Evolutionary conservation across 768 basidiomycete genomes (phyloP), one percentile per base, ranked within the genome.

Genomic region (Suillus lakei): DNA sequence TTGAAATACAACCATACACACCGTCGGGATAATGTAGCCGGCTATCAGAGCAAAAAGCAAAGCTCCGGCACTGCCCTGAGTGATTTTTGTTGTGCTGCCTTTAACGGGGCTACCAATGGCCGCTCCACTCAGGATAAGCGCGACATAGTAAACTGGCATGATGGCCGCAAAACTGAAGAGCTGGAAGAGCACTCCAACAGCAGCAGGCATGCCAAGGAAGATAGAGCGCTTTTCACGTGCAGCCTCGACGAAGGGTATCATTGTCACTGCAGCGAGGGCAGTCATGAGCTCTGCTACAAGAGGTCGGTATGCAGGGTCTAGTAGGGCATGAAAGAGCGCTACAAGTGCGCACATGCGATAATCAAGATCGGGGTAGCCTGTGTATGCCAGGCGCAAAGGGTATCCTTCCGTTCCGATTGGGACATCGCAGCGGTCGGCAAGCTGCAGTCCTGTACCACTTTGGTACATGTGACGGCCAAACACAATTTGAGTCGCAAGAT

Each of bases 41-140:
- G 79, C 69, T 39, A 83, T 30, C 38, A 86, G 38, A 1, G 81
- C 83, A 68, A 87, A 87, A n/a, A 84, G 67, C 34, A 85, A 76
- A 21, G 85, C 86, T 71, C 87, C 83, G 5, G 82, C 85, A 50
- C 85, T 81, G 15, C 75, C 81, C 66, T 83, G 79, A 15, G 81
- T 79, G n/a, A 84, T 71, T 60, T 67, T 63, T 16, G 65, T 32
- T n/a, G 44, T 59, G 65, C 30, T 71, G 65, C 28, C 68, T 69
- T 58, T 74, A 71, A 23, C 48, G 28, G 55, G 23, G 34, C 6
- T 43, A 21, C 48, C 43, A 38, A 36, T 48, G 2, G 78, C 62
- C 2, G 79, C 73, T 7, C 80, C 79, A 0, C 80, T 78, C 43
- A 83, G 62, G 64, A 85, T 76, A 73, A 85, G 82, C 41, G 76